Evolutionary conservation across 2,329 filamentous ascomycete species (phyloP), one percentile per base, ranked within the genome.

Genomic region (Trichocomaceae sp.): DNA sequence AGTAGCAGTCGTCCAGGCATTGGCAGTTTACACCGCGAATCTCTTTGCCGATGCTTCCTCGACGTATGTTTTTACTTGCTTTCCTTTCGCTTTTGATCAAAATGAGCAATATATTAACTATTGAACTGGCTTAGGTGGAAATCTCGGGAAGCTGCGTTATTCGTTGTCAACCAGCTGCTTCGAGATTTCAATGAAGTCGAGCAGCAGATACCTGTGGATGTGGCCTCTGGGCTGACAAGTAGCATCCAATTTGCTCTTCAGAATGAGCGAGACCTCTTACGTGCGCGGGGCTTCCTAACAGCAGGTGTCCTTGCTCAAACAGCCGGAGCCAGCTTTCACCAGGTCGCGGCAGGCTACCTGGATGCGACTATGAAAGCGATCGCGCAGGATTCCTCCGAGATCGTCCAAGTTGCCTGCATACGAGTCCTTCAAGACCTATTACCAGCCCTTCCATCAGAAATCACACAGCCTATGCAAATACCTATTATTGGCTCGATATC

Each of bases 331-430:
- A 73, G 75, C 9, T 77, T 84, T 47, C 72, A 69, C 39, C 65
- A 68, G 33, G 68, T 66, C n/a, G 68, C 71, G 19, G 57, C 63
- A 19, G 69, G 63, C 47, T 74, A 72, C 57, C 63, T 70, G 35
- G 84, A 86, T 6, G 76, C 79, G 13, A 79, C 88, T 1, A 80
- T 97, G 51, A 82, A 86, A 50, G 85, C 86, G 7, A 88, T 96
- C 60, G 83, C 83, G 9, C 77, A 77, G 35, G 91, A 96, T 60
- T 77, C 84, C 19, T 87, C 88, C 0, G 91, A 96, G 68, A 84
- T 97, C 35, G 92, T 97, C 44, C 89, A 93, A 69, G 91, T 96
- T 17, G 85, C 92, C 19, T 95, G 90, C 65, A 87, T 97, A 64
- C 91, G 92, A 67, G 86, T 90, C 1, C 74, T 96, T 35, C 90